Evolutionary conservation across 2,329 filamentous ascomycete genomes (phyloP), one percentile per base, ranked within the genome.

Genomic region (Diaporthe batatas): DNA sequence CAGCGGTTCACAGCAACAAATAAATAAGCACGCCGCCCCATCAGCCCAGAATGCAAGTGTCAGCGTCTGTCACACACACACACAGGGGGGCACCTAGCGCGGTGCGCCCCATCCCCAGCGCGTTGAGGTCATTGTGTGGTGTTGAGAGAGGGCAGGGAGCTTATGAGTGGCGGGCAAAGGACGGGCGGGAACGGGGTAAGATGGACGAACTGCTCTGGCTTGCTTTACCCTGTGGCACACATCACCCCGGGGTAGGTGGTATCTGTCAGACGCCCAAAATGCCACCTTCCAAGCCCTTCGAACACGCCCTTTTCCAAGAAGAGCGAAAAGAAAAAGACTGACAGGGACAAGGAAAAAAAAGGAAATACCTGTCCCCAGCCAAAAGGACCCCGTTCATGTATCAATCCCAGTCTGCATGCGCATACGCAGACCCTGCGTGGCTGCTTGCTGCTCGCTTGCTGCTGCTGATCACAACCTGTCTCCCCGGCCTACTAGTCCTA

Each of bases 371-470:
- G 29, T 21, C 12, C 42, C 29, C 2, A 11, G 7, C 16, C 62
- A 25, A 67, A 67, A 67, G 62, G 47, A 67, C 62, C 62, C 1
- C 23, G 47, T 53, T 53, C 62, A 53, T 67, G 62, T 67, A 39
- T 53, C 62, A 8, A 42, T 42, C 39, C 14, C 39, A 42, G 39
- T 42, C 39, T 14, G 2, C 6, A 8, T 39, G 39, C 23, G 32
- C 54, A 57, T n/a, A 36, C 16, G 39, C 39, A 12, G 39, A 42
- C 39, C 39, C 16, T 55, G 53, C 14, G 36, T 21, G 34, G n/a
- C 29, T 23, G 55, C 55, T 58, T n/a, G 34, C 57, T 44, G 14
- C 39, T 21, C 10, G 34, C 34, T 36, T 39, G 36, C 36, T 39
- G 23, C 36, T 25, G 44, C 44, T 47, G 44, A 47, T 49, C 39